phyloP scores from a whole-genome alignment of 495 filamentous ascomycete species.

The Cairneyella variabilis region DNA sequence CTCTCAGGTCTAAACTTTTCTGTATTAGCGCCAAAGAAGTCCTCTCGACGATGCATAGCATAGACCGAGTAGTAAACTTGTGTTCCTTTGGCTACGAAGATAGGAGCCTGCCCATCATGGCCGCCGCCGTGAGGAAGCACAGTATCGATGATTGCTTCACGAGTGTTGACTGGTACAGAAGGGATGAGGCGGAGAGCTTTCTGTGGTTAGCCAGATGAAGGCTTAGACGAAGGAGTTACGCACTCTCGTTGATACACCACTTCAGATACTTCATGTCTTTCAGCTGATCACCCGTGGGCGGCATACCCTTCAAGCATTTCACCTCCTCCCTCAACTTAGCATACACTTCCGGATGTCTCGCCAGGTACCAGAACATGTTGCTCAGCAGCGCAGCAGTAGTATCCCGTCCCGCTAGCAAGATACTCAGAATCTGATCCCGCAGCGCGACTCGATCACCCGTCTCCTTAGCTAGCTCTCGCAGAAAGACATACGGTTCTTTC shows the following conservation, averaged over 20 bases:
- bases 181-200: constrained; percentile 14
- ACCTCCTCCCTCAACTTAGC: constrained; percentile 72
- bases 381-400: constrained; percentile 53
- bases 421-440: constrained; percentile 42
- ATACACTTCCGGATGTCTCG: constrained; percentile 60
- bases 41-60: constrained; percentile 9
- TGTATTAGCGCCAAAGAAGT: constrained; percentile 25
- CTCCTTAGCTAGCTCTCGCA: constrained; percentile 42
- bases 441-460: constrained; percentile 29
- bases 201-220: not conserved
- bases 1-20: constrained; percentile 36
- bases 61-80: constrained; percentile 8
- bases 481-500: constrained; percentile 42
- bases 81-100: constrained; percentile 40
- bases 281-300: constrained; percentile 26
- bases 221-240: not conserved
- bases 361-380: constrained; percentile 54
- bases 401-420: constrained; percentile 51
- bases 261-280: constrained; percentile 32
- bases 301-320: constrained; percentile 15
- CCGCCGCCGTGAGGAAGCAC: constrained; percentile 47
- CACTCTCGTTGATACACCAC: constrained; percentile 32
- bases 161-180: constrained; percentile 38
- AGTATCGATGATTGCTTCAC: constrained; percentile 46
- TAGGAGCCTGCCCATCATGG: constrained; percentile 38